Evolutionary conservation across 352 stramenopile species (phyloP).

Genomic region (Phytophthora pistaciae): DNA sequence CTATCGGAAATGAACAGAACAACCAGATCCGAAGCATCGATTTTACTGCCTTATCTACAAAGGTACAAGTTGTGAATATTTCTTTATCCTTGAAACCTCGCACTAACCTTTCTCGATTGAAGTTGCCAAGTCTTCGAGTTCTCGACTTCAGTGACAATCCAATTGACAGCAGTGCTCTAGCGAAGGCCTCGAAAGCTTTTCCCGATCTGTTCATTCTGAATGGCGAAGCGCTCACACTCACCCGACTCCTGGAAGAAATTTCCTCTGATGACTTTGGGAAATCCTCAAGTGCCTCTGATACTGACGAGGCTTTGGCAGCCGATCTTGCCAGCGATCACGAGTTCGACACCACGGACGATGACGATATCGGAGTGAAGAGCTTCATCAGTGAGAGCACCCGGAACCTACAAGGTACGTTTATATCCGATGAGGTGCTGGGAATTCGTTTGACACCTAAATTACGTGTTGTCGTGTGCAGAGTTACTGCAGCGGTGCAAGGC

Average conservation of each 20-base stretch:
- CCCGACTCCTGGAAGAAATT: slow-evolving; percentile 27
- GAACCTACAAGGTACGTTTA: slow-evolving; percentile 29
- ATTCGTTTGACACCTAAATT: too few species aligned
- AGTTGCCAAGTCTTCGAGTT: slow-evolving; percentile 60
- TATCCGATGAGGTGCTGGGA: background rate
- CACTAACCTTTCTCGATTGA: background rate
- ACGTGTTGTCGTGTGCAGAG: slow-evolving; percentile 13
- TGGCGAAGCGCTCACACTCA: slow-evolving; percentile 60
- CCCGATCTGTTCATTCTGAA: slow-evolving; percentile 63
- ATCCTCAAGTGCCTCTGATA: background rate
- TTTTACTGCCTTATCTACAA: slow-evolving; percentile 42
- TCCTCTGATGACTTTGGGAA: slow-evolving; percentile 7
- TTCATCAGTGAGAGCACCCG: slow-evolving; percentile 36
- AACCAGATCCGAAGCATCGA: slow-evolving; percentile 63
- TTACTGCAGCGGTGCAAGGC: slow-evolving; percentile 37
- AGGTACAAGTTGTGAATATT: slow-evolving; percentile 24
- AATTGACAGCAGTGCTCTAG: slow-evolving; percentile 20
- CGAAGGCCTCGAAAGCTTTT: slow-evolving; percentile 39
- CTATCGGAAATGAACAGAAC: slow-evolving; percentile 32
- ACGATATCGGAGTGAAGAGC: slow-evolving; percentile 21
- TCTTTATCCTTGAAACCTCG: background rate
- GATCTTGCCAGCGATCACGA: background rate
- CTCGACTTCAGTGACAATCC: slow-evolving; percentile 57
- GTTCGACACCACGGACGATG: background rate
- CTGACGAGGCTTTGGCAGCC: background rate